phyloP scores from a whole-genome alignment of 2,329 filamentous ascomycete species.

The Fusarium graminum region DNA sequence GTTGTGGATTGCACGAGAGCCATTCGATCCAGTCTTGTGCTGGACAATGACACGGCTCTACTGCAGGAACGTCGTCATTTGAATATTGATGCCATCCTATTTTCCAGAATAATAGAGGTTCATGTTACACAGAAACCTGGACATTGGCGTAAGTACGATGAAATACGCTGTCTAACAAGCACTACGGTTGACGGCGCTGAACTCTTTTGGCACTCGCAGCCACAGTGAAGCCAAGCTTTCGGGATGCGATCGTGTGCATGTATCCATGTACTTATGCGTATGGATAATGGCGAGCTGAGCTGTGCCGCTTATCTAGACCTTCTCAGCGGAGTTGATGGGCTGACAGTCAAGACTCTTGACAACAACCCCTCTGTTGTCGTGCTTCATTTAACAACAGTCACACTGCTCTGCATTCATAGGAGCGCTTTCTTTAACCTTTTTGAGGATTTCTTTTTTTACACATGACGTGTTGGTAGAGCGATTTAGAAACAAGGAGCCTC shows the following conservation, averaged over 20 bases:
- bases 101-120: no score
- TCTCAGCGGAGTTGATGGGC: slow-evolving; percentile 22
- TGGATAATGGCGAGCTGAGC: slow-evolving; percentile 17
- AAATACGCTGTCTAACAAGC: slow-evolving; percentile 11
- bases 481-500: slow-evolving; percentile 29
- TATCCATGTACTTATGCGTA: not conserved
- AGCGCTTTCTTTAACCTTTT: slow-evolving; percentile 1
- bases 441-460: slow-evolving; percentile 14
- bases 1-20: slow-evolving; percentile 10
- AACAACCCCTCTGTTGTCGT: not conserved
- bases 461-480: slow-evolving; percentile 26
- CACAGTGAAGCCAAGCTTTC: slow-evolving; percentile 33
- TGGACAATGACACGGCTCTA: slow-evolving; percentile 24
- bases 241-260: not conserved
- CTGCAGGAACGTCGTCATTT: slow-evolving; percentile 24
- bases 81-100: not conserved
- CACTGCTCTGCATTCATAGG: not conserved
- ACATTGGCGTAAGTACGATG: slow-evolving; percentile 3
- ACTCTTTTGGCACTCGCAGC: slow-evolving; percentile 25
- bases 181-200: not conserved
- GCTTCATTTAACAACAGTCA: not conserved
- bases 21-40: slow-evolving; percentile 18
- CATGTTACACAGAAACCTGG: not conserved
- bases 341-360: slow-evolving; percentile 25
- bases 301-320: slow-evolving; percentile 36